Evolutionary conservation across 768 basidiomycete genomes (phyloP).

Genomic region (Calocybe gangraenosa): DNA sequence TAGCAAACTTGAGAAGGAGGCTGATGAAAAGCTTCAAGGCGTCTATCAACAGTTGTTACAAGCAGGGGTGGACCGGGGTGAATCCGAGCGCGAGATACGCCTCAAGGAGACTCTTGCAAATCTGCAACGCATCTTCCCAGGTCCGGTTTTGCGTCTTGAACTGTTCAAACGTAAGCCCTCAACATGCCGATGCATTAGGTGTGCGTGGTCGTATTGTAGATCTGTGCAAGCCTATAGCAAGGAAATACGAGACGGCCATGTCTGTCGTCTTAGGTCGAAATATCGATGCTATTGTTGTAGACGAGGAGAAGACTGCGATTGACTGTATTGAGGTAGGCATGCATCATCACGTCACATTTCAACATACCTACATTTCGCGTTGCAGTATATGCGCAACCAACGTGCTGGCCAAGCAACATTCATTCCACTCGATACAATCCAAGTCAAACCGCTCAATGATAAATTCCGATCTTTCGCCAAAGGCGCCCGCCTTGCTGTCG

Average conservation of each 20-base stretch:
- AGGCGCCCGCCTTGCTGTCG: constrained; percentile 80
- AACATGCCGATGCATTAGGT: constrained; percentile 37
- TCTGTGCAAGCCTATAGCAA: constrained; percentile 88
- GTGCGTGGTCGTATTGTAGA: constrained; percentile 92
- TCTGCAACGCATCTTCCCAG: constrained; percentile 88
- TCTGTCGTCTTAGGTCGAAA: constrained; percentile 91
- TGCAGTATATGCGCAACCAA: constrained; percentile 96
- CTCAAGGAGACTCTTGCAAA: constrained; percentile 83
- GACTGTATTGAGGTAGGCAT: constrained; percentile 89
- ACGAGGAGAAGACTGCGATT: constrained; percentile 95
- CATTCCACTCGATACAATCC: constrained; percentile 97
- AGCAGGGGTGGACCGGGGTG: constrained; percentile 84
- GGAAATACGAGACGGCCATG: constrained; percentile 91
- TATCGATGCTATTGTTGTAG: constrained; percentile 93
- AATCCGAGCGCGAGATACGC: constrained; percentile 78
- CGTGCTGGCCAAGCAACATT: constrained; percentile 96
- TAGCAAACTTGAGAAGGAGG: constrained; percentile 87
- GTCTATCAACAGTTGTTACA: constrained; percentile 82
- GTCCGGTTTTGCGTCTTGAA: constrained; percentile 32
- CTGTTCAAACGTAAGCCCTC: no score
- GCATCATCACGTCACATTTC: no score
- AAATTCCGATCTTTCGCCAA: constrained; percentile 91
- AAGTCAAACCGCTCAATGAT: constrained; percentile 90
- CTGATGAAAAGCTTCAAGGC: constrained; percentile 85
- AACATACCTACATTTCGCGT: not conserved